Conservation (phyloP, 129 eudicot genomes). For the Oenanthe sinensis region DNA sequence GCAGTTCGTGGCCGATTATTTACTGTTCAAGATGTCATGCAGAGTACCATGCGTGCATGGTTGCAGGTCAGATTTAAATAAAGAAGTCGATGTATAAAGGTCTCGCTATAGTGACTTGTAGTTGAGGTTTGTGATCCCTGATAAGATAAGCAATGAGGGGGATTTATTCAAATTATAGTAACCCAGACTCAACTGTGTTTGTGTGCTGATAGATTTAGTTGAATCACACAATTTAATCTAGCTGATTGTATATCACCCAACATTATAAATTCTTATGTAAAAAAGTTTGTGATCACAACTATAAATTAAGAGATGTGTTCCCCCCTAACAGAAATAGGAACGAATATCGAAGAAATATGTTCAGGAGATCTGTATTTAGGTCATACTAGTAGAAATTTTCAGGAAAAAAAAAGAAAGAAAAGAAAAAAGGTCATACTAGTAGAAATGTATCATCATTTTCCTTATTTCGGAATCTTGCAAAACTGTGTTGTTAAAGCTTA, state of each 20-base stretch:
- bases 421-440: neutral
- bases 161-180: neutral
- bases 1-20: slow-evolving; percentile 97
- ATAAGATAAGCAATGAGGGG: neutral
- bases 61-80: slow-evolving; percentile 51
- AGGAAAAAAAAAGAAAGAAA: no score
- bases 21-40: slow-evolving; percentile 98
- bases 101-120: neutral
- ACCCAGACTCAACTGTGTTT: neutral
- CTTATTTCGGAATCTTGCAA: neutral
- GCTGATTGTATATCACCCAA: neutral
- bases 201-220: neutral
- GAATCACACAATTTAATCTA: neutral
- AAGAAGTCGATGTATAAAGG: neutral
- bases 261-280: neutral
- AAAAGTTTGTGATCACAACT: neutral
- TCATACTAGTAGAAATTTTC: neutral
- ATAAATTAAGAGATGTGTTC: neutral
- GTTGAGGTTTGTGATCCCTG: neutral
- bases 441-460: neutral
- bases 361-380: neutral
- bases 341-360: neutral
- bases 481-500: neutral
- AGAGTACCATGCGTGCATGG: slow-evolving; percentile 91
- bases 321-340: neutral